Evolutionary conservation across 2,329 filamentous ascomycete species (phyloP).

Genomic region (Tolypocladium album): DNA sequence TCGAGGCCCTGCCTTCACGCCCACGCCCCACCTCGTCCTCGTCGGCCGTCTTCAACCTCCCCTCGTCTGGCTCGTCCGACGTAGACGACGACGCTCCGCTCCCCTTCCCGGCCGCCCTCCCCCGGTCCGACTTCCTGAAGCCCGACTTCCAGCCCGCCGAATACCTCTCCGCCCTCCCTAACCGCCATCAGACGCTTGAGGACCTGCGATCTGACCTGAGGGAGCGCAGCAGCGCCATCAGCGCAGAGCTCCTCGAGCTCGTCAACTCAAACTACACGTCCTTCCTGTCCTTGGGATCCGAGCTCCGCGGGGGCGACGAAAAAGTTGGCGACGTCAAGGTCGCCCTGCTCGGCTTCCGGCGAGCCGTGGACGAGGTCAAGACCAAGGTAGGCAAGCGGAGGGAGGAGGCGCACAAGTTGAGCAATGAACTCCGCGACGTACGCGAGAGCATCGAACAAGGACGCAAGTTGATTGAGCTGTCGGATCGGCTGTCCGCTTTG

Average conservation of each 20-base stretch:
- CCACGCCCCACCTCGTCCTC: constrained; percentile 9
- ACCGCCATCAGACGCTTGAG: constrained; percentile 91
- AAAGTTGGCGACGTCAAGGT: constrained; percentile 84
- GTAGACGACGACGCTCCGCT: constrained; percentile 57
- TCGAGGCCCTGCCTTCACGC: constrained; percentile 15
- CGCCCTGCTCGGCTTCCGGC: constrained; percentile 72
- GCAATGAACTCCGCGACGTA: constrained; percentile 57
- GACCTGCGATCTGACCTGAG: constrained; percentile 82
- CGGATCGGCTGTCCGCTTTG: constrained; percentile 49
- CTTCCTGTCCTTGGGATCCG: constrained; percentile 73
- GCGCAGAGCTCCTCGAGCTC: constrained; percentile 80
- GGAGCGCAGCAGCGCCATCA: constrained; percentile 67
- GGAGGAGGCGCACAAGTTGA: constrained; percentile 48
- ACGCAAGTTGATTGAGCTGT: constrained; percentile 54
- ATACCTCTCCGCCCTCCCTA: constrained; percentile 71
- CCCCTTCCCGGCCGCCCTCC: constrained; percentile 79
- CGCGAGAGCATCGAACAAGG: constrained; percentile 51
- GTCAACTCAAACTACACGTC: constrained; percentile 94
- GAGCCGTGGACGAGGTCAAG: constrained; percentile 69
- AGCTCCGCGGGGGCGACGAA: constrained; percentile 79
- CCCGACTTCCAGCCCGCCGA: constrained; percentile 66
- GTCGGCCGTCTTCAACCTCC: constrained; percentile 2
- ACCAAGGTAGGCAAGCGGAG: constrained; percentile 52
- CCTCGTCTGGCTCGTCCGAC: constrained; percentile 7
- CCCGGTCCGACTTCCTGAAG: constrained; percentile 71